Evolutionary conservation across 2,329 filamentous ascomycete genomes (phyloP).

Genomic region (Fusarium austroafricanum): DNA sequence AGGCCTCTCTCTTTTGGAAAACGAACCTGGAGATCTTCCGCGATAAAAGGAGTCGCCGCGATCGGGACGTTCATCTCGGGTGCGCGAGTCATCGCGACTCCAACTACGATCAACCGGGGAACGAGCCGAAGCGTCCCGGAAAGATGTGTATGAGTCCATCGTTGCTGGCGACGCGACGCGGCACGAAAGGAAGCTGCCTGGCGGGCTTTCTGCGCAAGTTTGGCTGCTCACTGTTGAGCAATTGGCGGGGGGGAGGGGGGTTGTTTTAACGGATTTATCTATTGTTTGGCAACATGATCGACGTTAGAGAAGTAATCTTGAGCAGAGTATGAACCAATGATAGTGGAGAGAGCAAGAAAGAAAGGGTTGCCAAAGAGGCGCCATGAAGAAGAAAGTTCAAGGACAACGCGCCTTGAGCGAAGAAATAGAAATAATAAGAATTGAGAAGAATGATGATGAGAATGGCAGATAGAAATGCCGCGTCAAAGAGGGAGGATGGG

Average conservation of each 20-base stretch:
- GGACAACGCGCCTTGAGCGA: slow-evolving; percentile 28
- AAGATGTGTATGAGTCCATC: slow-evolving; percentile 68
- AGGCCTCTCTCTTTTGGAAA: neutral
- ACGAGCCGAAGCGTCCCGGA: slow-evolving; percentile 63
- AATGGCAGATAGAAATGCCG: slow-evolving; percentile 24
- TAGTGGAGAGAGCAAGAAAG: slow-evolving; percentile 41
- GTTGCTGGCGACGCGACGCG: slow-evolving; percentile 29
- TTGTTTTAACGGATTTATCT: slow-evolving; percentile 53
- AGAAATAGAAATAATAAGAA: slow-evolving; percentile 22
- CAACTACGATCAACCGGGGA: slow-evolving; percentile 66
- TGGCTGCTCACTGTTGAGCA: slow-evolving; percentile 23
- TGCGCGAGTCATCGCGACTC: slow-evolving; percentile 64
- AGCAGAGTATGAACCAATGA: slow-evolving; percentile 44
- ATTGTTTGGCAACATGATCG: slow-evolving; percentile 64
- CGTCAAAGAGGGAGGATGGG: slow-evolving; percentile 33
- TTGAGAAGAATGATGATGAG: slow-evolving; percentile 15
- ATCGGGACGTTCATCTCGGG: slow-evolving; percentile 58
- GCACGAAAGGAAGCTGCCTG: slow-evolving; percentile 25
- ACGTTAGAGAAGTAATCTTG: slow-evolving; percentile 67
- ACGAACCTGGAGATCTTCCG: slow-evolving; percentile 77
- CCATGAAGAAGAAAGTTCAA: slow-evolving; percentile 36
- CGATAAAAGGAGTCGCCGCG: slow-evolving; percentile 72
- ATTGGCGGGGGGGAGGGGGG: no score
- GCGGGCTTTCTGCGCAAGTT: slow-evolving; percentile 14
- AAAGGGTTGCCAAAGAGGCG: slow-evolving; percentile 46